Conservation (phyloP, 139 green algal genomes). For the Chlorella sp. region DNA sequence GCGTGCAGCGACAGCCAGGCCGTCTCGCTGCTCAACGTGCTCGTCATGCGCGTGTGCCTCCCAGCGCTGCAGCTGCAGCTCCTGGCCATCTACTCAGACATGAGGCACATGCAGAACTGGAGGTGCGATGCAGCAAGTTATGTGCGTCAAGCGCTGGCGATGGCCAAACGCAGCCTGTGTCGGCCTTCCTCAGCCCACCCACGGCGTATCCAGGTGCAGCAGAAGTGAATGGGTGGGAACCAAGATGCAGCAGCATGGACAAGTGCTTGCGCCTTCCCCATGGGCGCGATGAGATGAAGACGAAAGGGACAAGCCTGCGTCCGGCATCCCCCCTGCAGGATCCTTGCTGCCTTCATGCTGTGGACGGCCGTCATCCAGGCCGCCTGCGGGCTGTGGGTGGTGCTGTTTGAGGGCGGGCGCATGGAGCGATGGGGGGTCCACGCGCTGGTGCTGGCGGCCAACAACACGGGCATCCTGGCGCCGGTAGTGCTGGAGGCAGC, state of each 20-base stretch:
- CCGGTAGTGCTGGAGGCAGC: slow-evolving; percentile 38
- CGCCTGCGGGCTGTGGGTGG: neutral
- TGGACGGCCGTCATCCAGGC: neutral
- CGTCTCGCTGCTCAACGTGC: slow-evolving; percentile 15
- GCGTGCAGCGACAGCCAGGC: neutral
- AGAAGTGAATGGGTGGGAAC: neutral
- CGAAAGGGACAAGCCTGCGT: neutral
- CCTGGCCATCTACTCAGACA: slow-evolving; percentile 37
- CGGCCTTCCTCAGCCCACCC: neutral
- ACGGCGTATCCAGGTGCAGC: neutral
- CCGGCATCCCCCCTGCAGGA: slow-evolving; percentile 17
- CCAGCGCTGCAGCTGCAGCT: slow-evolving; percentile 39
- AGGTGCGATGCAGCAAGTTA: no score
- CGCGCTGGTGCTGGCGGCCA: slow-evolving; percentile 28
- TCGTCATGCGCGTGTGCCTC: slow-evolving; percentile 32
- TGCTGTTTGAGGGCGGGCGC: slow-evolving; percentile 10
- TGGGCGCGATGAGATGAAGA: neutral
- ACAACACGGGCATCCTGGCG: slow-evolving; percentile 44
- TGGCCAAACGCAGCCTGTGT: neutral
- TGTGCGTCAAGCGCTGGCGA: no score
- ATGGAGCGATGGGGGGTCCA: slow-evolving; percentile 22
- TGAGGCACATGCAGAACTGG: slow-evolving; percentile 26
- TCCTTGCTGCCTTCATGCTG: slow-evolving; percentile 22
- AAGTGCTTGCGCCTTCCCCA: neutral
- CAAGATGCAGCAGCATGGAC: neutral